Percentiles rank a stretch among this genome's conserved stretches.
phyloP scores from a whole-genome alignment of 2,329 filamentous ascomycete genomes.

The Acrodontium crateriforme region DNA sequence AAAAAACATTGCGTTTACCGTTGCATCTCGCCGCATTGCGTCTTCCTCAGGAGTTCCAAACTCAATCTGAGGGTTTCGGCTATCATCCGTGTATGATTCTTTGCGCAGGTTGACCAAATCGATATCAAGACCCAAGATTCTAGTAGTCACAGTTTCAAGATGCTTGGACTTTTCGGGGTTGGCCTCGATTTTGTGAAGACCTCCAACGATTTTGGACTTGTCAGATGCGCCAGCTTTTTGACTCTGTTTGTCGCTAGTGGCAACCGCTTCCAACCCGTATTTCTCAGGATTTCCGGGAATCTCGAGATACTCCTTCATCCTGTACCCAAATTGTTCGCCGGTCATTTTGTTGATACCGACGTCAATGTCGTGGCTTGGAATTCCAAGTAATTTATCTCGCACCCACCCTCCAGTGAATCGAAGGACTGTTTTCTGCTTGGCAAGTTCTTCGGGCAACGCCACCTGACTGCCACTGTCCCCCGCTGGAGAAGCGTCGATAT shows the following conservation, averaged over 20 bases:
- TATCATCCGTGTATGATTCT: slow-evolving; percentile 80
- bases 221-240: slow-evolving; percentile 26
- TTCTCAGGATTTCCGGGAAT: slow-evolving; percentile 45
- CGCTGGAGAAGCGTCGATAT: slow-evolving; percentile 39
- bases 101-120: slow-evolving; percentile 91
- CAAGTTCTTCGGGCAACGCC: slow-evolving; percentile 30
- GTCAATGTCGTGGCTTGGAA: slow-evolving; percentile 67
- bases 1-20: slow-evolving; percentile 91
- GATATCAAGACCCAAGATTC: slow-evolving; percentile 72
- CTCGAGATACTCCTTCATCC: slow-evolving; percentile 55
- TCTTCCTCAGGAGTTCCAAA: slow-evolving; percentile 89
- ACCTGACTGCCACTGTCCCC: slow-evolving; percentile 14
- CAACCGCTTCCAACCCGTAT: slow-evolving; percentile 37
- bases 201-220: slow-evolving; percentile 49
- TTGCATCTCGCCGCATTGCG: slow-evolving; percentile 77
- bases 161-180: slow-evolving; percentile 97
- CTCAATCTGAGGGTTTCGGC: slow-evolving; percentile 80
- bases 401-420: slow-evolving; percentile 83
- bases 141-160: slow-evolving; percentile 79
- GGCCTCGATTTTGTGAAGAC: slow-evolving; percentile 73
- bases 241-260: slow-evolving; percentile 23
- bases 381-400: slow-evolving; percentile 64
- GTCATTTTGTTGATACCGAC: slow-evolving; percentile 79
- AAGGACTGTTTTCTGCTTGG: slow-evolving; percentile 39
- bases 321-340: slow-evolving; percentile 58